Conservation (phyloP, 2,329 filamentous ascomycete species). For the Venturia nashicola region DNA sequence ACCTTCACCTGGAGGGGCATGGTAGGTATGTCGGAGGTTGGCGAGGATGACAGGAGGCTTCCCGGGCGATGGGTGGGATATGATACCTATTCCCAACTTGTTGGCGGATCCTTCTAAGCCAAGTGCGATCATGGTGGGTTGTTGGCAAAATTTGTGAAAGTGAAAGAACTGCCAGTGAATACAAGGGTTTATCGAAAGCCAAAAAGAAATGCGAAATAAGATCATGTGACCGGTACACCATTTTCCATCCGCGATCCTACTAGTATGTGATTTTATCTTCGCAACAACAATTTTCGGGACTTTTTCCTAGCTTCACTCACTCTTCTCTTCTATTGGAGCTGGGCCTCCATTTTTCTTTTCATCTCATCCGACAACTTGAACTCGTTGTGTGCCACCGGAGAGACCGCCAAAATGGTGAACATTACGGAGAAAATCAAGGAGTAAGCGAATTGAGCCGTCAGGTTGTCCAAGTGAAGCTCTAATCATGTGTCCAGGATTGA, state of each 20-base stretch:
- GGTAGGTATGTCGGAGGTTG: conserved; percentile 90
- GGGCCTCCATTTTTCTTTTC: not conserved
- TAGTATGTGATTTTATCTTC: not conserved
- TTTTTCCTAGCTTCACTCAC: not conserved
- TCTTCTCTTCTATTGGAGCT: not conserved
- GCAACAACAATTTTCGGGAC: not conserved
- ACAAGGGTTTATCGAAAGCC: not conserved
- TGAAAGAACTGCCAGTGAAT: not conserved
- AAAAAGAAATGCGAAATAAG: not conserved
- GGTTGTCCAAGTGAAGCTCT: not conserved
- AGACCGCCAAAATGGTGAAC: conserved; percentile 68
- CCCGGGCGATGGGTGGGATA: conserved; percentile 53
- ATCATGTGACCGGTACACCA: not conserved
- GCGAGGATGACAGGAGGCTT: conserved; percentile 53
- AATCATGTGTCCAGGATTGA: conserved; percentile 59
- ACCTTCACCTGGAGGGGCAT: conserved; percentile 80
- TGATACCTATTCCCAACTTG: conserved; percentile 90
- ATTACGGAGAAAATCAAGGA: conserved; percentile 99
- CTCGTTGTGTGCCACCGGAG: not conserved
- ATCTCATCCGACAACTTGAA: not conserved
- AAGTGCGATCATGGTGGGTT: conserved; percentile 30
- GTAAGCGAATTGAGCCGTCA: conserved; percentile 39
- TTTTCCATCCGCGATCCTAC: not conserved
- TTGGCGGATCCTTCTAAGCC: conserved; percentile 91
- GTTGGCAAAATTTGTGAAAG: not conserved